Percentiles rank a stretch among this genome's conserved stretches.
Evolutionary conservation across 768 basidiomycete genomes (phyloP).

Genomic region (Pholiota microspora): DNA sequence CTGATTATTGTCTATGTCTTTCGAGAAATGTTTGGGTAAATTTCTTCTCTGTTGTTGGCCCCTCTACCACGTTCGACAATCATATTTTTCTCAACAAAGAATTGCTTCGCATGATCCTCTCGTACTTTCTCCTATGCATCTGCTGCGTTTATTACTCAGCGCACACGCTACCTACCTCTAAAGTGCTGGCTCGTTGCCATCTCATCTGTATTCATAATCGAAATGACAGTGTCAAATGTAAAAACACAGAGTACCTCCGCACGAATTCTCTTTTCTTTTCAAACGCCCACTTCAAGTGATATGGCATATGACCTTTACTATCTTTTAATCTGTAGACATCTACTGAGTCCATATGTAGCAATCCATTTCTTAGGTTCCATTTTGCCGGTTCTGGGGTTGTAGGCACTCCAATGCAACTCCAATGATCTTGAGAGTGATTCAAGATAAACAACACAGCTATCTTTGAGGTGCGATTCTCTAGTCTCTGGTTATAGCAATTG

Average conservation of each 20-base stretch:
- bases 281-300: background rate
- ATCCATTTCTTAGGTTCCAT: background rate
- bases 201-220: conserved; percentile 5
- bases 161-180: background rate
- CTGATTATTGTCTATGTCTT: background rate
- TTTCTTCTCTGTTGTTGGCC: background rate
- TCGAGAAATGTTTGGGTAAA: background rate
- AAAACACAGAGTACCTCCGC: conserved; percentile 23
- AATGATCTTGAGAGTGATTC: background rate
- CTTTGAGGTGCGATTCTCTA: no score
- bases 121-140: background rate
- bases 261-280: background rate
- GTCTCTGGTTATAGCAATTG: no score
- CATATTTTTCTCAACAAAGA: conserved; percentile 5
- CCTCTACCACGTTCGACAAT: background rate
- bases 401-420: background rate
- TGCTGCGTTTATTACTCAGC: no score
- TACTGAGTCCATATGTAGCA: background rate
- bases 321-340: background rate
- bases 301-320: background rate
- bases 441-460: background rate
- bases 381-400: conserved; percentile 4
- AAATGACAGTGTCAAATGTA: background rate
- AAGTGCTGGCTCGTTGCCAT: background rate
- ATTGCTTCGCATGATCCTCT: background rate